phyloP scores from a whole-genome alignment of 192 early-diverging fungal genomes.

The Paraglomus brasilianum region DNA sequence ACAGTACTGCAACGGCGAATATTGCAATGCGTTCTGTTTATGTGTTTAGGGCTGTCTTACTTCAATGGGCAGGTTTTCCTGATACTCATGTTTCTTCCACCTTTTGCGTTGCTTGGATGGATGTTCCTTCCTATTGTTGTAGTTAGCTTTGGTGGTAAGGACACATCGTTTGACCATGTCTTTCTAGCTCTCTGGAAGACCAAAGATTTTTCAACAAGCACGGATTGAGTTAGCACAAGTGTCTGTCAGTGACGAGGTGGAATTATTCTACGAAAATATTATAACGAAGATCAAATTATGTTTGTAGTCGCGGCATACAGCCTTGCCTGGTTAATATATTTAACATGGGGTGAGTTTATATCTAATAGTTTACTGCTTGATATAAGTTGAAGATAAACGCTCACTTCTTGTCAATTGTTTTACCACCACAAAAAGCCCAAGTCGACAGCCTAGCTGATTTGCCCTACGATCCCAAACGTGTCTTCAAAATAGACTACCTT shows the following conservation, averaged over 20 bases:
- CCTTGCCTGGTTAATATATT: constrained; percentile 23
- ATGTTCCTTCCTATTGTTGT: neutral
- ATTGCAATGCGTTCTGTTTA: neutral
- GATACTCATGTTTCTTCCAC: constrained; percentile 24
- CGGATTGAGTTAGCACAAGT: too few relatives aligned
- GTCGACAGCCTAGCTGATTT: constrained; percentile 39
- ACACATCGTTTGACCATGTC: too few relatives aligned
- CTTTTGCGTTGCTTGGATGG: constrained; percentile 18
- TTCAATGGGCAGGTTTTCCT: constrained; percentile 2
- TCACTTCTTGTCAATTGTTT: neutral
- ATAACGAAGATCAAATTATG: too few relatives aligned
- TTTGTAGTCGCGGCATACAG: constrained; percentile 14
- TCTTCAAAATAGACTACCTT: constrained; percentile 42
- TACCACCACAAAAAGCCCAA: constrained; percentile 28
- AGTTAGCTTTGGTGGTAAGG: neutral
- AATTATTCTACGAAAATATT: too few relatives aligned
- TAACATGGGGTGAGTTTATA: constrained; percentile 8
- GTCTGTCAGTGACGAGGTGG: too few relatives aligned
- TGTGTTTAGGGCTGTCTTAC: neutral
- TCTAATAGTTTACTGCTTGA: neutral
- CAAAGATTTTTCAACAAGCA: too few relatives aligned
- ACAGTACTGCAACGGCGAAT: neutral
- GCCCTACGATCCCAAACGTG: constrained; percentile 38
- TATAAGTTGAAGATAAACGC: neutral
- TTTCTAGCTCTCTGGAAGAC: too few relatives aligned